Base-by-base conservation (phyloP, 2,329 filamentous ascomycete species). In the Penicillium sp. region DNA sequence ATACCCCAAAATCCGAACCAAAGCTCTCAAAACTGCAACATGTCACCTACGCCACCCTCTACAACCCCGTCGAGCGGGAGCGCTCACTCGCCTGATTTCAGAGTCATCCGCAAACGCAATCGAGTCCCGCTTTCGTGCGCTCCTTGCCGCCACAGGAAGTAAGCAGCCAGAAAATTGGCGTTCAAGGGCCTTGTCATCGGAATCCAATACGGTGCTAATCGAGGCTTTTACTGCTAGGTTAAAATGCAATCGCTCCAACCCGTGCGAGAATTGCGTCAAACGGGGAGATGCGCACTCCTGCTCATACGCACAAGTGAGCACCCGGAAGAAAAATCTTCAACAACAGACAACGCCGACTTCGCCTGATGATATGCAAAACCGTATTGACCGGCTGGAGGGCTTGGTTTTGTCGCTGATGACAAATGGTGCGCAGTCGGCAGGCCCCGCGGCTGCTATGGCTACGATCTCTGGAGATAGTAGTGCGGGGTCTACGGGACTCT, bases 361-460 rank as follows among this genome's bases (percentile, higher is more conserved):
- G 66, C 91, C 93, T 49, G 93, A 96, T 82, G 93, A 97, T 76
- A 97, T 98, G 93, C 93, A 98, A 79, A 96, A 96, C 72, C 90
- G 95, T 73, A 98, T 98, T 78, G 93, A 98, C 79, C 86, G 93
- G 68, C 82, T 98, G 64, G 93, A 98, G 82, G 90, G 90, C 66
- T 80, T 98, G 73, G 93, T 98, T 59, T 78, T 98, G 63, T 96
- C 91, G 27, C 77, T 98, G 70, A 97, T 98, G 93, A 93, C 93
- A 70, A 93, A 90, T 73, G 91, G 91, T 56, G 83, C 82, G n/a
- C 80, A 84, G 63, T 82, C 84, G 53, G 80, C 82, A 47, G 84
- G 85, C 22, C 80, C 82, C 3, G 74, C 81, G 19, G 84, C 85
- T 48, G 85, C 85, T n/a, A 80, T 83, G 56, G 84, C 84, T 57